Evolutionary conservation across 2,329 filamentous ascomycete genomes (phyloP).

Genomic region (Daldinia eschscholtzii): DNA sequence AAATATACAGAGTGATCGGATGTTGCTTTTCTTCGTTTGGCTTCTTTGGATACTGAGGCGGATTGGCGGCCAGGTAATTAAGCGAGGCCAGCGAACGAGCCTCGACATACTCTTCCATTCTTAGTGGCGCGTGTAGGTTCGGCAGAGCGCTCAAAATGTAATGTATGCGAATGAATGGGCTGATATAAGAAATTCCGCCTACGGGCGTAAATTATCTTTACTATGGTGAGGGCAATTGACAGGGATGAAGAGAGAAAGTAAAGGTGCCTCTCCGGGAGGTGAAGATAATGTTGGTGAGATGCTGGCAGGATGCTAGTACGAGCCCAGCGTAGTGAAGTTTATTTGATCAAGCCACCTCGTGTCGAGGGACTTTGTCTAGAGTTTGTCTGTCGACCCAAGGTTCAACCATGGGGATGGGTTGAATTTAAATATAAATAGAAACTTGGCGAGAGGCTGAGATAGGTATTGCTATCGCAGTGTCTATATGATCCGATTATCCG

Average conservation of each 20-base stretch:
- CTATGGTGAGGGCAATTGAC: slow-evolving; percentile 16
- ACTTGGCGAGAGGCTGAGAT: slow-evolving; percentile 26
- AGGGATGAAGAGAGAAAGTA: slow-evolving; percentile 29
- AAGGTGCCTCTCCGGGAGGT: slow-evolving; percentile 10
- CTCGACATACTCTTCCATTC: slow-evolving; percentile 68
- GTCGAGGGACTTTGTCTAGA: slow-evolving; percentile 10
- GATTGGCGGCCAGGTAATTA: slow-evolving; percentile 84
- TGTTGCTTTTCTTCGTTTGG: slow-evolving; percentile 76
- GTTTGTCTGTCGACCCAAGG: slow-evolving; percentile 25
- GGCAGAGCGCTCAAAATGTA: neutral
- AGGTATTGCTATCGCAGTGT: slow-evolving; percentile 19
- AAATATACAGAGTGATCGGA: slow-evolving; percentile 88
- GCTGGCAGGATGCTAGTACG: slow-evolving; percentile 2
- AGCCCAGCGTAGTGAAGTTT: slow-evolving; percentile 13
- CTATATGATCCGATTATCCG: slow-evolving; percentile 21
- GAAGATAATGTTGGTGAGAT: slow-evolving; percentile 13
- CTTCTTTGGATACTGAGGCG: slow-evolving; percentile 85
- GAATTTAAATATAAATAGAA: slow-evolving; percentile 35
- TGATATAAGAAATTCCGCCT: slow-evolving; percentile 9
- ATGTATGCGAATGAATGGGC: slow-evolving; percentile 7
- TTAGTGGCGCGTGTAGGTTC: slow-evolving; percentile 1
- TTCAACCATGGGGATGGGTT: slow-evolving; percentile 25
- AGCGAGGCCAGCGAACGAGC: slow-evolving; percentile 86
- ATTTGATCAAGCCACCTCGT: slow-evolving; percentile 29
- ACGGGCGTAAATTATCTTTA: slow-evolving; percentile 10